Conservation (phyloP, 306 rosid genomes). For the Trifolium dubium region DNA sequence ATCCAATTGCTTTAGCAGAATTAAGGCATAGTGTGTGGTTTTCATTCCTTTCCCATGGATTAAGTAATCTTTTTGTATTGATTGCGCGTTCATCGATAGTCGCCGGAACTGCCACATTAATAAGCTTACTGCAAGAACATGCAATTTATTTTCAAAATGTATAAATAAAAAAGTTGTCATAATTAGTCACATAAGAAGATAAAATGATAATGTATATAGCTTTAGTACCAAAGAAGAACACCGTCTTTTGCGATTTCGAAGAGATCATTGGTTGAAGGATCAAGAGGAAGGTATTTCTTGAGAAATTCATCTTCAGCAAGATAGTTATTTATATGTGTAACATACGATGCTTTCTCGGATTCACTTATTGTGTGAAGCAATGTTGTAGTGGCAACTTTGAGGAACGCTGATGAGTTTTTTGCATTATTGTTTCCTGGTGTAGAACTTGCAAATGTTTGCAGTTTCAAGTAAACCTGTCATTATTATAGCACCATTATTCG, state of each 20-base stretch:
- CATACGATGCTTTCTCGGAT: conserved; percentile 95
- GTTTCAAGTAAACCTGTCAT: conserved; percentile 59
- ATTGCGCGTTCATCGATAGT: conserved; percentile 95
- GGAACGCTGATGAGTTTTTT: conserved; percentile 85
- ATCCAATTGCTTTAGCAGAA: conserved; percentile 99
- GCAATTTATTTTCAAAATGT: neutral
- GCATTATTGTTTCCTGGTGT: conserved; percentile 73
- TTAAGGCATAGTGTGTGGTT: conserved; percentile 97
- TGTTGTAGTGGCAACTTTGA: conserved; percentile 94
- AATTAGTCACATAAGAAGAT: neutral
- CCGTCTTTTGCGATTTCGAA: conserved; percentile 93
- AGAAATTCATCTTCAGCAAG: conserved; percentile 80
- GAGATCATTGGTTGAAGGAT: conserved; percentile 84
- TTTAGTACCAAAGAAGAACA: conserved; percentile 83
- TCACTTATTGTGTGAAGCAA: conserved; percentile 98
- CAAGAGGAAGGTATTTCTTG: conserved; percentile 81
- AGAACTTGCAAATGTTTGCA: conserved; percentile 76
- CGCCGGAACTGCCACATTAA: conserved; percentile 95
- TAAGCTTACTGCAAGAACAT: conserved; percentile 78
- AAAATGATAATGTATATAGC: neutral
- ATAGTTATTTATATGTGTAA: conserved; percentile 89
- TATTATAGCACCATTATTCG: conserved; percentile 1
- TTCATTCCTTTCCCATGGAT: conserved; percentile 99
- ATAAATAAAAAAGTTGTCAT: neutral
- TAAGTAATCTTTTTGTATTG: conserved; percentile 82